Conservation (phyloP, 768 basidiomycete genomes). For the Megacollybia marginata region DNA sequence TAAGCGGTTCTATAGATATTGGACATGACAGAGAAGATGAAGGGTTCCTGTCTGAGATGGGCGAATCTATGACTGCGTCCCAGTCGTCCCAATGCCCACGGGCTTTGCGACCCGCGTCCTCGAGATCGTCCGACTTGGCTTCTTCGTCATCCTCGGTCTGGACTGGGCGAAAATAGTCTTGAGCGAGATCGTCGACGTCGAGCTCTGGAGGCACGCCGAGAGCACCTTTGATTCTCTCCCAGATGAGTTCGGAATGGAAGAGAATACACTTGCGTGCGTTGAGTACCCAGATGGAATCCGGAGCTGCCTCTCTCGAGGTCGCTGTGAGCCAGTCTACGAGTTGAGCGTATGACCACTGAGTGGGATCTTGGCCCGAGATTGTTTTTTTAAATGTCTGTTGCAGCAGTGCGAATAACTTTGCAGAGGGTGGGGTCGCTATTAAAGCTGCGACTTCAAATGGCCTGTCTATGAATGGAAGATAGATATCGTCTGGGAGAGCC, state of each 20-base stretch:
- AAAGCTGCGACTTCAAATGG: conserved; percentile 67
- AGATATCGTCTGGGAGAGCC: conserved; percentile 66
- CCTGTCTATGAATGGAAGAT: conserved; percentile 83
- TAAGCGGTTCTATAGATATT: conserved; percentile 46
- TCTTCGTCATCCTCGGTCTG: background rate
- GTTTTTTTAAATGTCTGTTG: conserved; percentile 55
- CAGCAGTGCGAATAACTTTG: conserved; percentile 65
- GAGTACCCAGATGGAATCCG: conserved; percentile 69
- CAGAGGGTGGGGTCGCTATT: conserved; percentile 56
- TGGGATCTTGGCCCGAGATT: conserved; percentile 38
- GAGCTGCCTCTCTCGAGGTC: conserved; percentile 51
- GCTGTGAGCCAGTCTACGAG: conserved; percentile 63
- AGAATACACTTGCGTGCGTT: conserved; percentile 71
- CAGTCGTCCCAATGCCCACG: conserved; percentile 37
- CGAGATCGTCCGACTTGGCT: conserved; percentile 31
- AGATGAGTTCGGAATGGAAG: conserved; percentile 75
- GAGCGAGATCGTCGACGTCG: conserved; percentile 44
- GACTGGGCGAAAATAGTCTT: background rate
- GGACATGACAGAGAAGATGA: conserved; percentile 5
- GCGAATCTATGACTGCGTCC: conserved; percentile 40
- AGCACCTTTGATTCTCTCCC: conserved; percentile 86
- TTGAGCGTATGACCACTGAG: conserved; percentile 65
- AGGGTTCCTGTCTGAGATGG: conserved; percentile 18
- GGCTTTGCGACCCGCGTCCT: conserved; percentile 31
- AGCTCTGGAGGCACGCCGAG: conserved; percentile 84